phyloP scores from a whole-genome alignment of 139 green algal genomes.

The Closterium sp. region DNA sequence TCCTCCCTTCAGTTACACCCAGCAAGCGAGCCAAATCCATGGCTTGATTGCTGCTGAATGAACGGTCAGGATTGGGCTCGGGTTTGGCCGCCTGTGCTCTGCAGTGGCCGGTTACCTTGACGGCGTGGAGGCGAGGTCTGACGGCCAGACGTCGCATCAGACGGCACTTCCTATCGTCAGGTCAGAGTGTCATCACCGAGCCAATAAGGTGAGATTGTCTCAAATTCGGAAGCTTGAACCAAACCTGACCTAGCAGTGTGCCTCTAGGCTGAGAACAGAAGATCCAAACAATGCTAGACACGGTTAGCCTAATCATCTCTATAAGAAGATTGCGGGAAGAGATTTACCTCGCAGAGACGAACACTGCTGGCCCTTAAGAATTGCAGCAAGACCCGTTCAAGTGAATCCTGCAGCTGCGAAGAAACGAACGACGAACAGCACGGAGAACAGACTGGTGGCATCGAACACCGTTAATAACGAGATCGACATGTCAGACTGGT shows the following conservation, averaged over 20 bases:
- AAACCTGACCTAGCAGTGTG: too few relatives aligned
- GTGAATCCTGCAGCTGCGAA: not conserved
- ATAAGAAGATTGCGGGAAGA: too few relatives aligned
- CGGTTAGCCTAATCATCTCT: too few relatives aligned
- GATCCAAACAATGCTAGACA: too few relatives aligned
- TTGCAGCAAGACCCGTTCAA: too few relatives aligned
- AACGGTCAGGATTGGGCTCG: not conserved
- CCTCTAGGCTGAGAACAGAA: too few relatives aligned
- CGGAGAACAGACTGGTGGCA: not conserved
- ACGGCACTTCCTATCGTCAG: not conserved
- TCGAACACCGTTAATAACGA: not conserved
- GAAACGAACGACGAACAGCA: not conserved
- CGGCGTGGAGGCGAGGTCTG: not conserved
- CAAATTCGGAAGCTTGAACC: too few relatives aligned
- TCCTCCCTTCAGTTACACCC: not conserved
- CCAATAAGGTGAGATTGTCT: not conserved
- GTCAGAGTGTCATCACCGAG: not conserved
- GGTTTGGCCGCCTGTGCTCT: not conserved
- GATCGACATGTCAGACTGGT: not conserved
- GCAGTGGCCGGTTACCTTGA: not conserved
- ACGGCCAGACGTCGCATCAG: not conserved
- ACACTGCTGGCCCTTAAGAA: too few relatives aligned
- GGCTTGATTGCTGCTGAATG: not conserved
- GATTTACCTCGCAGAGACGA: too few relatives aligned
- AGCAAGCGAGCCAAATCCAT: not conserved